These are phyloP conservation scores for Rickenella mellea DNA, from an alignment of 768 basidiomycete genomes.

Conservation along the genomic window DNA sequence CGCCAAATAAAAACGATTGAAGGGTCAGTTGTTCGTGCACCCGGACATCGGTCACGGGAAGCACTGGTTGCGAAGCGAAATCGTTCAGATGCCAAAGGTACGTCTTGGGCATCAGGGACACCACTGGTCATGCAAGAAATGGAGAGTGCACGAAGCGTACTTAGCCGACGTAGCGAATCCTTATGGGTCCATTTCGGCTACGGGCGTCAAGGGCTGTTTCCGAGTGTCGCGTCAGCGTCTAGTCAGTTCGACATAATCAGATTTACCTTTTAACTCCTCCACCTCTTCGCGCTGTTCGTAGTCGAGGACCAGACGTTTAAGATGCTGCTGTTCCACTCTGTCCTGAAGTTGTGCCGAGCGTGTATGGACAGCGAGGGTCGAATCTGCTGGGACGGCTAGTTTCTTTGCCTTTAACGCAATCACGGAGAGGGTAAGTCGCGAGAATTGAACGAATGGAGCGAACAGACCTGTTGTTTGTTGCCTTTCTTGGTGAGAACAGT, in stretches of 20 bases:
- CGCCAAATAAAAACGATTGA: too few species aligned
- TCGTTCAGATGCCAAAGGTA: too few species aligned
- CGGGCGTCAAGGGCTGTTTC: slow-evolving; percentile 57
- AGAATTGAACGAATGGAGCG: not conserved
- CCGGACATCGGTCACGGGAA: too few species aligned
- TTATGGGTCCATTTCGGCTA: slow-evolving; percentile 57
- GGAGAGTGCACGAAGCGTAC: too few species aligned
- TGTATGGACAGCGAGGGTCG: slow-evolving; percentile 84
- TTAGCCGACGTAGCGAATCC: slow-evolving; percentile 70
- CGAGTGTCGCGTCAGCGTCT: not conserved
- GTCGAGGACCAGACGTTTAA: slow-evolving; percentile 89
- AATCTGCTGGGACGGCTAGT: slow-evolving; percentile 80
- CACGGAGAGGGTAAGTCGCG: slow-evolving; percentile 7
- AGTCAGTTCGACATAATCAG: not conserved
- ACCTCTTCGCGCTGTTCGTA: slow-evolving; percentile 87
- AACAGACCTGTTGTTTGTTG: slow-evolving; percentile 77
- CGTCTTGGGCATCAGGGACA: too few species aligned
- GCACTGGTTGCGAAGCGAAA: too few species aligned
- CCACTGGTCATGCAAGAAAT: too few species aligned
- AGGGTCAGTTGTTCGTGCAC: too few species aligned
- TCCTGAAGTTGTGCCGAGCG: slow-evolving; percentile 87
- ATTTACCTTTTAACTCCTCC: slow-evolving; percentile 66
- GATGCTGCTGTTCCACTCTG: slow-evolving; percentile 91
- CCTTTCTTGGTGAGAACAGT: slow-evolving; percentile 89
- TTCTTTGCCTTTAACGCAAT: slow-evolving; percentile 54